These are phyloP conservation scores for Fusarium oligoseptatum DNA, from an alignment of 2,329 filamentous ascomycete genomes.

Conservation along the genomic window DNA sequence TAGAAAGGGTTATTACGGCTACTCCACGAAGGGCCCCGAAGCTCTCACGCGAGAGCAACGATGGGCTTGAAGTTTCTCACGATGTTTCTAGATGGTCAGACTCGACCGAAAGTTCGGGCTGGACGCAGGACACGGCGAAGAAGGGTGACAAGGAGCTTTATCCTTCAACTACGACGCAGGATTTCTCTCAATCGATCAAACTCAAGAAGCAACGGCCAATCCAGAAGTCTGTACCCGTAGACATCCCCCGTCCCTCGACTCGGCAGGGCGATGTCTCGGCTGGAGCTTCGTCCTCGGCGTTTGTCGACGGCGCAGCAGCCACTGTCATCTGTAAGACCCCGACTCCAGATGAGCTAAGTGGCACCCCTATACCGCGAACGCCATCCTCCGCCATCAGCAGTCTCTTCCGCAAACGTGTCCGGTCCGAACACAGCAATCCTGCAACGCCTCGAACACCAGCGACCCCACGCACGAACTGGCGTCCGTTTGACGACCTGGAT, in stretches of 20 bases:
- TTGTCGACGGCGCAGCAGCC: background rate
- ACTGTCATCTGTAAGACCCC: slow-evolving; percentile 7
- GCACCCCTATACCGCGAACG: slow-evolving; percentile 20
- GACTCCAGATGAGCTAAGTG: slow-evolving; percentile 19
- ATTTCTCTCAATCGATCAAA: slow-evolving; percentile 20
- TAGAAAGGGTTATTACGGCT: slow-evolving; percentile 20
- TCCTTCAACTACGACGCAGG: slow-evolving; percentile 14
- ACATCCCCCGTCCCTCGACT: slow-evolving; percentile 18
- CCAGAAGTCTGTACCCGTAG: slow-evolving; percentile 9
- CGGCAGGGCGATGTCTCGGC: slow-evolving; percentile 22
- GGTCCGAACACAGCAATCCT: slow-evolving; percentile 33
- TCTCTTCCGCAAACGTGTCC: slow-evolving; percentile 46
- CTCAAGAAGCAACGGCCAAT: slow-evolving; percentile 12
- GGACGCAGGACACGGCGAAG: background rate
- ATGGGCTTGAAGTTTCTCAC: background rate
- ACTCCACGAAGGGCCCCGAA: slow-evolving; percentile 25
- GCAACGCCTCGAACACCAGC: slow-evolving; percentile 36
- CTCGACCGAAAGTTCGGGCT: background rate
- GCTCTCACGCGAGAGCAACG: background rate
- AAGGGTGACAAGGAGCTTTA: slow-evolving; percentile 3
- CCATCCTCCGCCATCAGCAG: slow-evolving; percentile 42
- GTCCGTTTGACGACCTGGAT: slow-evolving; percentile 43
- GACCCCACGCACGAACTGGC: slow-evolving; percentile 42
- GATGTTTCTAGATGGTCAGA: background rate
- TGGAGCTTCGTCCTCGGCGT: slow-evolving; percentile 10